Evolutionary conservation across 176 grass and related monocot genomes (phyloP), one percentile per base, ranked within the genome.

Genomic region (Hyparrhenia diplandra): DNA sequence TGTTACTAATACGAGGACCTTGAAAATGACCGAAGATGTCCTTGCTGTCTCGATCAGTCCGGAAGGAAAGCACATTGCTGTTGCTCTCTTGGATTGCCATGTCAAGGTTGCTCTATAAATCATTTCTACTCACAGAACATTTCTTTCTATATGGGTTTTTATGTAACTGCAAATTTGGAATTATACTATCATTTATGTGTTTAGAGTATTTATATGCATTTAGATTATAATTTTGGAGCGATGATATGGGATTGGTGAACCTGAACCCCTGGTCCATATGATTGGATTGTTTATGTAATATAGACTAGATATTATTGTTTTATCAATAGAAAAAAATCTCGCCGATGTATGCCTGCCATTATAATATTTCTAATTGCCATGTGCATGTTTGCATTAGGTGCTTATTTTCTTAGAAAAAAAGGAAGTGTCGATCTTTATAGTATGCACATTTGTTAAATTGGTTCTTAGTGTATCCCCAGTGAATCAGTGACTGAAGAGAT

Each of bases 1-100:
- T 80, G 85, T 97, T 81, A 87, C 85, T 60, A 97, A 97, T 68
- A 83, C 94, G 70, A 94, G 78, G 73, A 97, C 95, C 76, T 92
- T 97, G 80, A 94, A 97, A 88, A 97, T 97, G 95, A 88, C 88
- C 83, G 95, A 97, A 62, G 92, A 93, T 43, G 92, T 97, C 30
- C 88, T 97, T 75, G 88, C 87, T 62, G 64, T 94, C 17, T 83
- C 87, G 14, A 76, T 97, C 27, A 90, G 83, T 92, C 92, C 90
- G 80, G 84, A 89, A 75, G 88, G 90, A 76, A 94, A 94, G 64
- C 83, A 94, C 79, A 91, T 94, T 84, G 95, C 95, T 74, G 81
- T 97, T 90, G 88, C 95, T 87, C 87, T 97, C 52, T 85, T 97
- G 88, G 92, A 97, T 84, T 88, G 87, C 76, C 85, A 84, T 61